Percentiles rank a stretch among this genome's conserved stretches.
Evolutionary conservation across 768 basidiomycete genomes (phyloP).

Genomic region (Gautieria morchelliformis): DNA sequence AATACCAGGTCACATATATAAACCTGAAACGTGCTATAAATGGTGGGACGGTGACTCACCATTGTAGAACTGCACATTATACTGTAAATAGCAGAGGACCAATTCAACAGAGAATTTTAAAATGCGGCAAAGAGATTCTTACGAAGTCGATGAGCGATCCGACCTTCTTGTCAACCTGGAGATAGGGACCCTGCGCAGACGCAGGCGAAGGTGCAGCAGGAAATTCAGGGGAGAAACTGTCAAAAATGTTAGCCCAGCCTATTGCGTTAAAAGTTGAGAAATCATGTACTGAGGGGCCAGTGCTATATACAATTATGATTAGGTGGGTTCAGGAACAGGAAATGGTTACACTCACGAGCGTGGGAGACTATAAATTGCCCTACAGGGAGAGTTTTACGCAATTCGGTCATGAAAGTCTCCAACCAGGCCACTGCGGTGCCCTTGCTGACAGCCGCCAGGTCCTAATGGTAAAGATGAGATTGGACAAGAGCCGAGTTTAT

Average conservation of each 20-base stretch:
- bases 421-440: conserved; percentile 37
- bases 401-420: conserved; percentile 41
- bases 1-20: not conserved
- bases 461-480: too few species aligned
- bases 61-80: conserved; percentile 29
- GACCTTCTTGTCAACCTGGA: too few species aligned
- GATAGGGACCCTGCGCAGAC: too few species aligned
- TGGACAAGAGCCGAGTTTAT: conserved; percentile 13
- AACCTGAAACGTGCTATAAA: not conserved
- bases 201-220: too few species aligned
- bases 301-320: conserved; percentile 14
- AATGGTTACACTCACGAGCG: conserved; percentile 33
- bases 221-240: too few species aligned
- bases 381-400: conserved; percentile 37
- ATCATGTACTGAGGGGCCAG: conserved; percentile 37
- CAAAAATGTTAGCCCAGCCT: too few species aligned
- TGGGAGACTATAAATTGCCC: conserved; percentile 45
- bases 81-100: too few species aligned
- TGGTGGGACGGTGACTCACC: conserved; percentile 13
- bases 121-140: too few species aligned
- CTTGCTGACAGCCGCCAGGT: not conserved
- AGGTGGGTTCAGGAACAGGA: not conserved
- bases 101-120: too few species aligned
- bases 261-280: conserved; percentile 5
- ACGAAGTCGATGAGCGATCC: too few species aligned